Evolutionary conservation across 768 basidiomycete genomes (phyloP).

Genomic region (Pleurotus sapidus): DNA sequence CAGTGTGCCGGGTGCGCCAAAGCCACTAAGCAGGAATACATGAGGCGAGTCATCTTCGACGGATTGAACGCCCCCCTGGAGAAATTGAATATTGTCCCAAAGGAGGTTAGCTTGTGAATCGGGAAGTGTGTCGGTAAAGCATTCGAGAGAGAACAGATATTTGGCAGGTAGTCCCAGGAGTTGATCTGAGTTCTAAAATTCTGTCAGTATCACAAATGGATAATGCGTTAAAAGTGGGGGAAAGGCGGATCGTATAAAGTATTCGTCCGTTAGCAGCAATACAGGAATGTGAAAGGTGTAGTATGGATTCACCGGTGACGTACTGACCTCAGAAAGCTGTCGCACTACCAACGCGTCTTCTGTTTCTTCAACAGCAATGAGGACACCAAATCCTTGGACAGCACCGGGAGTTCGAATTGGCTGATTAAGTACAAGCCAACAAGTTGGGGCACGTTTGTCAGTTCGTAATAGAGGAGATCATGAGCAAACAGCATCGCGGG

Average conservation of each 20-base stretch:
- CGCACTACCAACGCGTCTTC: slow-evolving; percentile 58
- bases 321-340: slow-evolving; percentile 77
- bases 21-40: slow-evolving; percentile 69
- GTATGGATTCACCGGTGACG: neutral
- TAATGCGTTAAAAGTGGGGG: too few species aligned
- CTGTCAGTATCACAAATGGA: neutral
- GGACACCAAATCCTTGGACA: slow-evolving; percentile 80
- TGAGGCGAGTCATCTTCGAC: slow-evolving; percentile 48
- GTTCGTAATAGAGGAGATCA: neutral
- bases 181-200: slow-evolving; percentile 62
- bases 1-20: slow-evolving; percentile 62
- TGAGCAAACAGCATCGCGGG: neutral
- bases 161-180: slow-evolving; percentile 71
- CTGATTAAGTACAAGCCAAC: slow-evolving; percentile 26
- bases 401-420: slow-evolving; percentile 82
- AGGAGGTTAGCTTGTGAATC: slow-evolving; percentile 62
- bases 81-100: slow-evolving; percentile 72
- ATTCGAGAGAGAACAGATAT: slow-evolving; percentile 68
- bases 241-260: too few species aligned
- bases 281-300: too few species aligned
- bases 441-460: too few species aligned
- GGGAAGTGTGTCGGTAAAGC: slow-evolving; percentile 69
- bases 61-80: slow-evolving; percentile 47
- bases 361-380: slow-evolving; percentile 66
- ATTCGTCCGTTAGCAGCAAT: too few species aligned